Evolutionary conservation across 306 rosid species (phyloP), one percentile per base, ranked within the genome.

Genomic region (Casuarina equisetifolia): DNA sequence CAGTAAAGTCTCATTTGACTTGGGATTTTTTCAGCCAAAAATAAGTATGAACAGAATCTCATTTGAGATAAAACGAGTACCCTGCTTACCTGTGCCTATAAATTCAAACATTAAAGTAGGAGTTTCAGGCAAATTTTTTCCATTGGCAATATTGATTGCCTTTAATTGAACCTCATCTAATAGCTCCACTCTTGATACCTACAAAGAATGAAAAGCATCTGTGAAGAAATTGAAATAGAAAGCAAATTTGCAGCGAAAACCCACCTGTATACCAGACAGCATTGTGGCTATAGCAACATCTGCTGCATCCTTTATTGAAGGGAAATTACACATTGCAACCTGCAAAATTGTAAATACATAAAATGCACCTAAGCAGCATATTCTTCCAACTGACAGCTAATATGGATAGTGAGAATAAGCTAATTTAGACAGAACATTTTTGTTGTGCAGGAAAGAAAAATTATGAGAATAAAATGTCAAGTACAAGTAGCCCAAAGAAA

Each of bases 291-390:
- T 91, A 83, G 97, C 96, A 78, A 91, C 98, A 89, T 92, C 93
- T 70, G 98, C 97, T 43, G 98, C 97, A 83, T 91, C 93, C 87
- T 95, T 95, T 76, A 91, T 76, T 36, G 97, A 84, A 83, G 96
- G 97, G 63, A 95, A 92, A 86, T 91, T 92, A 89, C 98, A 95
- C 97, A 91, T 89, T 70, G 98, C 97, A 87, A 91, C 98, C 97
- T 94, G 90, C 79, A 79, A 79, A 76, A 79, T 71, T 45, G 74
- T 76, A 74, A 76, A 79, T 39, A 40, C 36, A 58, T 17, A 79
- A 19, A 71, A 68, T 50, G 4, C 50, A 42, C n/a, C 17, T 1
- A 53, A 69, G 53, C 67, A 62, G 17, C 74, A 70, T 39, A 54
- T 17, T 81, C 76, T 69, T 54, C 61, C 50, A 83, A 51, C 20